Percentiles rank a stretch among this genome's conserved stretches.
phyloP scores from a whole-genome alignment of 1,139 yeast species.

The Suhomyces atakaporum region DNA sequence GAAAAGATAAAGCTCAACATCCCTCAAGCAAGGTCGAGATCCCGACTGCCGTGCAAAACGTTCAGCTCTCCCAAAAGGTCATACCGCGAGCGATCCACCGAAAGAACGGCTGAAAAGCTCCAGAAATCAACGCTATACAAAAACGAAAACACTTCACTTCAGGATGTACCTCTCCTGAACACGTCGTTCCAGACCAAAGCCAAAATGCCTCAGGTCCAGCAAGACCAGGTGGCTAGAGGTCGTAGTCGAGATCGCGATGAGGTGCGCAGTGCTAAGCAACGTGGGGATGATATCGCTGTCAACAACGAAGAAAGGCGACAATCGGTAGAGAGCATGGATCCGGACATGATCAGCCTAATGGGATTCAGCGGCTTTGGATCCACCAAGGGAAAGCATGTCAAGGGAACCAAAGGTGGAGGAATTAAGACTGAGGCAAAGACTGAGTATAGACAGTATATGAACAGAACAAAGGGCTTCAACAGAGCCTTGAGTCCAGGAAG shows the following conservation, averaged over 20 bases:
- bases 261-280: slow-evolving; percentile 5
- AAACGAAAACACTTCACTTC: slow-evolving; percentile 18
- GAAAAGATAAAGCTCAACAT: slow-evolving; percentile 9
- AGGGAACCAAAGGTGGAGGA: slow-evolving; percentile 52
- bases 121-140: slow-evolving; percentile 21
- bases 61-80: slow-evolving; percentile 7
- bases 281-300: slow-evolving; percentile 6
- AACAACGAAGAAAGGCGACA: slow-evolving; percentile 9
- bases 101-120: slow-evolving; percentile 18
- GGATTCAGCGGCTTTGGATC: slow-evolving; percentile 64
- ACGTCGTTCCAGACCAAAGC: slow-evolving; percentile 18
- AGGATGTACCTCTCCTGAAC: slow-evolving; percentile 23
- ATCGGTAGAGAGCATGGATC: slow-evolving; percentile 15
- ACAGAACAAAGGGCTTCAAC: slow-evolving; percentile 61
- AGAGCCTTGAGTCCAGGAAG: slow-evolving; percentile 58
- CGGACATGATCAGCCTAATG: slow-evolving; percentile 50
- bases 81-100: slow-evolving; percentile 19
- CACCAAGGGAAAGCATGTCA: slow-evolving; percentile 62
- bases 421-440: slow-evolving; percentile 45
- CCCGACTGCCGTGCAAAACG: slow-evolving; percentile 24
- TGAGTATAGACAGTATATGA: slow-evolving; percentile 68
- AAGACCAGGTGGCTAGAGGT: slow-evolving; percentile 27
- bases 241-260: slow-evolving; percentile 24
- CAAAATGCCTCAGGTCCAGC: slow-evolving; percentile 16
- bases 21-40: slow-evolving; percentile 20